phyloP scores from a whole-genome alignment of 805 yeast genomes.

The Starmerella gropengiesseri region DNA sequence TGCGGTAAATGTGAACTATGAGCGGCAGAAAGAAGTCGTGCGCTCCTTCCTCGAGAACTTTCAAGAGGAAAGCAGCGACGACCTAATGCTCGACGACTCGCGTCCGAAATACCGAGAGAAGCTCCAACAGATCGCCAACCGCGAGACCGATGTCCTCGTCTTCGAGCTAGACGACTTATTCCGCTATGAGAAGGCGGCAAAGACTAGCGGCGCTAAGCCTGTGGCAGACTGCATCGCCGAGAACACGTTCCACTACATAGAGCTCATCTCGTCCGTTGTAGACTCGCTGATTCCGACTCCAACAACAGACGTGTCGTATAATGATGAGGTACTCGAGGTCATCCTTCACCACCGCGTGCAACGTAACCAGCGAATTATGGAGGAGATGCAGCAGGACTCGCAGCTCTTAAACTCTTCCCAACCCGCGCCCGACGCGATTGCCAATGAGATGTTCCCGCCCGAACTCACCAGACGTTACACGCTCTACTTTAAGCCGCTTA shows the following conservation, averaged over 20 bases:
- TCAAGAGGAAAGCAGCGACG: constrained; percentile 34
- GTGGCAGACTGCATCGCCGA: constrained; percentile 51
- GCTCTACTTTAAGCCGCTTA: constrained; percentile 74
- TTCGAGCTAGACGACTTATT: constrained; percentile 80
- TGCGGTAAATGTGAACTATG: constrained; percentile 55
- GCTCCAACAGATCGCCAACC: constrained; percentile 72
- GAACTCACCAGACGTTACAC: constrained; percentile 77
- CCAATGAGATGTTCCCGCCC: constrained; percentile 55
- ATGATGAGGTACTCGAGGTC: constrained; percentile 87
- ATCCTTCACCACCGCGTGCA: constrained; percentile 80
- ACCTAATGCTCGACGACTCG: constrained; percentile 24
- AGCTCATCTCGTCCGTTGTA: constrained; percentile 59
- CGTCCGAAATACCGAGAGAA: constrained; percentile 54
- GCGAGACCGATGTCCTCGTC: constrained; percentile 56
- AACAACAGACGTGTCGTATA: constrained; percentile 63
- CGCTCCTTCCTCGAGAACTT: constrained; percentile 59
- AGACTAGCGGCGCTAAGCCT: constrained; percentile 29
- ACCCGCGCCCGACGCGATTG: constrained; percentile 12
- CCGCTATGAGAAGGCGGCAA: constrained; percentile 45
- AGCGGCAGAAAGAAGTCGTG: constrained; percentile 46
- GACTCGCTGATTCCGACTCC: constrained; percentile 83
- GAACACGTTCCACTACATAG: constrained; percentile 71
- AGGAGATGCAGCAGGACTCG: constrained; percentile 41
- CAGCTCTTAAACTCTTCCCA: constrained; percentile 5
- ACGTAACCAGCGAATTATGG: constrained; percentile 62